A percentile compares a stretch with the other conserved stretches of the same genome.
Conservation (phyloP, 768 basidiomycete species). For the Psilocybe tampanensis region DNA sequence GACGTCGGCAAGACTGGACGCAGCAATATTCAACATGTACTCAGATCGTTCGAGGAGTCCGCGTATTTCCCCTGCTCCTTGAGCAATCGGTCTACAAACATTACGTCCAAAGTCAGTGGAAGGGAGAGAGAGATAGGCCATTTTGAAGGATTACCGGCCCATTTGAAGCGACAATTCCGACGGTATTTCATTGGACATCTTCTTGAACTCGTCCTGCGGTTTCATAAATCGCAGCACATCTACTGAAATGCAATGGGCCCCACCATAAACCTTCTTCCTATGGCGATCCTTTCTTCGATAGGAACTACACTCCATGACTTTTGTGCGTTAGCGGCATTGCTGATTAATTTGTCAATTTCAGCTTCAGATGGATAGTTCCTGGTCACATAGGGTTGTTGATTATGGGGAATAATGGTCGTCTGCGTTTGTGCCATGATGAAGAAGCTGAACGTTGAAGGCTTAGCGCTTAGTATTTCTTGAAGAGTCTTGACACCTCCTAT, state of each 20-base stretch:
- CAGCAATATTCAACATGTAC: conserved; percentile 86
- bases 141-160: conserved; percentile 70
- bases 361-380: conserved; percentile 61
- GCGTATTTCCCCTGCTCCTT: conserved; percentile 76
- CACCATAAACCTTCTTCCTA: conserved; percentile 52
- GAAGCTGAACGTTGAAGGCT: background rate
- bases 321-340: conserved; percentile 65
- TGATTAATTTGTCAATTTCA: conserved; percentile 65
- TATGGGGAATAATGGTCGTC: conserved; percentile 86
- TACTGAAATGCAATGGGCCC: background rate
- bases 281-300: conserved; percentile 69
- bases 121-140: background rate
- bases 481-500: too few relatives aligned
- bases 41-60: conserved; percentile 82
- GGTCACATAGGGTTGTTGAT: conserved; percentile 66
- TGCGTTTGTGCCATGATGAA: conserved; percentile 46
- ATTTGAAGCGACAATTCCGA: conserved; percentile 86
- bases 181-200: conserved; percentile 59
- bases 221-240: background rate
- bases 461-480: background rate
- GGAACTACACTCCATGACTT: conserved; percentile 75
- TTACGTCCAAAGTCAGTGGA: background rate
- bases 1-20: conserved; percentile 72
- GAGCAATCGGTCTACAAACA: conserved; percentile 68
- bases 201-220: conserved; percentile 49